A percentile compares a stretch with the other conserved stretches of the same genome.
Conservation (phyloP, 352 stramenopile genomes). For the Phytophthora crassamura region DNA sequence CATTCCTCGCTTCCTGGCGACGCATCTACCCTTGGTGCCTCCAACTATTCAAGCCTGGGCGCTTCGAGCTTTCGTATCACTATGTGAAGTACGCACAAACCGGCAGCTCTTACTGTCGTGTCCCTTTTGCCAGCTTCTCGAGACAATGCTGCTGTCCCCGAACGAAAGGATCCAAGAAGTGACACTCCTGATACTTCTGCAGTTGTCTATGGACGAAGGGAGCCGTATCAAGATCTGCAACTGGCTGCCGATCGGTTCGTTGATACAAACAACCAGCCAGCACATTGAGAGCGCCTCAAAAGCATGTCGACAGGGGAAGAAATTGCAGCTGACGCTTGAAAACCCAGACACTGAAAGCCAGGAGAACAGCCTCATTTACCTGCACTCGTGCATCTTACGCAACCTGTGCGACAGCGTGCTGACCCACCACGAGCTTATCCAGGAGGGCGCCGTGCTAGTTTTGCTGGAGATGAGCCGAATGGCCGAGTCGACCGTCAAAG, state of each 20-base stretch:
- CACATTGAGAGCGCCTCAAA: constrained; percentile 35
- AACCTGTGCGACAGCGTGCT: constrained; percentile 79
- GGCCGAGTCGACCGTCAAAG: constrained; percentile 55
- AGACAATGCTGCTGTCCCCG: constrained; percentile 46
- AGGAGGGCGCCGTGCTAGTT: constrained; percentile 56
- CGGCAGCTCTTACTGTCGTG: constrained; percentile 57
- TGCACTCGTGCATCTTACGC: constrained; percentile 75
- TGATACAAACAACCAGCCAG: constrained; percentile 42
- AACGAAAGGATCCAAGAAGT: constrained; percentile 62
- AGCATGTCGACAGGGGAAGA: not conserved
- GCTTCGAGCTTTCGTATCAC: constrained; percentile 55
- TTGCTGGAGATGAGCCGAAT: constrained; percentile 70
- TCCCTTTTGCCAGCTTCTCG: constrained; percentile 58
- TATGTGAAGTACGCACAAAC: constrained; percentile 60
- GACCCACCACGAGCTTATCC: constrained; percentile 77
- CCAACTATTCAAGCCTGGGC: constrained; percentile 50
- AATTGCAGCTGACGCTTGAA: not conserved
- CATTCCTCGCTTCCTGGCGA: constrained; percentile 61
- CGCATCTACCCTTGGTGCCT: constrained; percentile 51
- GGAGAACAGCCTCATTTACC: constrained; percentile 43
- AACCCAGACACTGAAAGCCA: constrained; percentile 1
- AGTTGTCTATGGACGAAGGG: constrained; percentile 70
- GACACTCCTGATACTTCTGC: constrained; percentile 55
- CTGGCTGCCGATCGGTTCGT: constrained; percentile 57
- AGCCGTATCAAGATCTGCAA: constrained; percentile 75